Base-by-base conservation (phyloP, 2,329 filamentous ascomycete species). In the Chaetomium sp. region DNA sequence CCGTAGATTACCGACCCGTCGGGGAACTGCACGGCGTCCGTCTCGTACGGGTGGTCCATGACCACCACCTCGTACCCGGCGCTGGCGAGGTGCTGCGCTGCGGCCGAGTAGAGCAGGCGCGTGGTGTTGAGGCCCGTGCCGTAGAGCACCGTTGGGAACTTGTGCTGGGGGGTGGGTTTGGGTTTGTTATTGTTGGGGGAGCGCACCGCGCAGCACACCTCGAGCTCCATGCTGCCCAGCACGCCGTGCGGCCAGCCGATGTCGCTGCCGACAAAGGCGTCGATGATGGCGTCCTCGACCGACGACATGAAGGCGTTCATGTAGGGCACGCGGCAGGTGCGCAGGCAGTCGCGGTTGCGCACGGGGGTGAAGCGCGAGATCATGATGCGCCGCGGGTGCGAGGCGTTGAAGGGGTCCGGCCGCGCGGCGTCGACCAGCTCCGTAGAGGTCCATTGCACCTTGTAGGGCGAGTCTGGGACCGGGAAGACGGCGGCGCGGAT, bases 41-140 rank as follows among this genome's bases (percentile, higher is more conserved):
- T 75, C 56, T 81, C 79, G 60, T 78, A 75, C 0, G 80, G 77
- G 63, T 82, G 80, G 67, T 82, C 80, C 59, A 83, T 73, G 4
- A 78, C 72, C 4, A 80, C 71, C 12, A 82, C 78, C 9, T 75
- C 74, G 65, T 75, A 79, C 7, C 80, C 79, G 9, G 74, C 69
- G 23, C 77, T 77, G 9, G 78, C 77, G 57, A 83, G 68, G 23
- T 75, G 72, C 42, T 77, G 74, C 1, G 78, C 78, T 4, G 79
- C 73, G 33, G 72, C 75, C 19, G 72, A 75, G 68, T 82, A 82
- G 27, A 78, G 65, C 1, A 78, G 69, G 1, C 80, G 72, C 8
- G 61, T 62, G 5, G 65, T 66, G 42, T 70, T 68, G 57, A 68
- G 47, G 38, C 71, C 70, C 3, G 70, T 67, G 25, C 62, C 67